phyloP scores from a whole-genome alignment of 2,329 filamentous ascomycete genomes.

The Chaetomiaceae sp. region DNA sequence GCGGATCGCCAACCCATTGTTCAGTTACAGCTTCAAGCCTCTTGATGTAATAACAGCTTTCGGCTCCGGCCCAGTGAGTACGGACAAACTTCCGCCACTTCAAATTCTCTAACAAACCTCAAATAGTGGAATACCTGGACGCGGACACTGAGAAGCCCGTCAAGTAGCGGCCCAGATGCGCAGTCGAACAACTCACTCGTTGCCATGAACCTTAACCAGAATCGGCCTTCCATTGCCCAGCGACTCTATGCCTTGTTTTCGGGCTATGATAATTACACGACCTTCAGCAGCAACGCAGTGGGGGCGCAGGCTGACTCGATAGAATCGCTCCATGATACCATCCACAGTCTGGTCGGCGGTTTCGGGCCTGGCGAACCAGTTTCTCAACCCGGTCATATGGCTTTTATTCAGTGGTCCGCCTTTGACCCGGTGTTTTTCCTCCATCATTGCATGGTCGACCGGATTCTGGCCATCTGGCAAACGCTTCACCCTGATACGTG shows the following conservation, averaged over 20 bases:
- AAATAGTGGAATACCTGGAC: constrained; percentile 54
- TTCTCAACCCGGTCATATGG: constrained; percentile 58
- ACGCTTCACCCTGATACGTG: constrained; percentile 64
- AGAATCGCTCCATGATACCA: constrained; percentile 59
- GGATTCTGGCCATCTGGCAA: constrained; percentile 75
- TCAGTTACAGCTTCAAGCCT: constrained; percentile 56
- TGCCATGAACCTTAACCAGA: constrained; percentile 48
- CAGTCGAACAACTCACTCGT: constrained; percentile 58
- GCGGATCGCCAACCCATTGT: constrained; percentile 58
- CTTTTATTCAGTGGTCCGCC: constrained; percentile 54
- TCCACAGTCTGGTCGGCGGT: constrained; percentile 56
- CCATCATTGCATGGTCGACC: constrained; percentile 72
- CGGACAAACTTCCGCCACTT: not conserved
- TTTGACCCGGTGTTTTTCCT: constrained; percentile 79
- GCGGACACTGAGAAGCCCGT: constrained; percentile 56
- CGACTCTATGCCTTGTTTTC: constrained; percentile 65
- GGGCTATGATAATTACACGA: constrained; percentile 62
- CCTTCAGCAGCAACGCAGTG: constrained; percentile 67
- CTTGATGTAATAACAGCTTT: constrained; percentile 56
- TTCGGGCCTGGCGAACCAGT: constrained; percentile 15
- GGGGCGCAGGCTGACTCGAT: constrained; percentile 58
- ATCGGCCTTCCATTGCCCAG: constrained; percentile 52
- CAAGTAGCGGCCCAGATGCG: constrained; percentile 38
- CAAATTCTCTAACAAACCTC: constrained; percentile 14
- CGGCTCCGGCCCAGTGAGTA: constrained; percentile 54